Percentiles rank a stretch among this genome's conserved stretches.
These are phyloP conservation scores for Picochlorum sp. DNA, from an alignment of 139 green algal species.

Conservation along the genomic window DNA sequence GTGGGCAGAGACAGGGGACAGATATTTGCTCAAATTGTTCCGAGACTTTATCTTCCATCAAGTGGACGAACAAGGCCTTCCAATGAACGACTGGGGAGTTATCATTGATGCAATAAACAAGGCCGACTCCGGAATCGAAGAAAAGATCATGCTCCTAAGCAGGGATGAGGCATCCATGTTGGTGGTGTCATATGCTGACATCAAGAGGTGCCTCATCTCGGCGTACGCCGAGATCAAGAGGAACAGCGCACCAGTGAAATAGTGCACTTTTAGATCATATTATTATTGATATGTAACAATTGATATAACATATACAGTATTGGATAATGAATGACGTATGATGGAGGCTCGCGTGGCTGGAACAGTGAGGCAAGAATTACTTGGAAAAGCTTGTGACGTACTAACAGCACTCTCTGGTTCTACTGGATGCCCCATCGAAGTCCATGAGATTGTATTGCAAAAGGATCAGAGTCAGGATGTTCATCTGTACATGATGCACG, in stretches of 20 bases:
- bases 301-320: too few relatives aligned
- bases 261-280: too few relatives aligned
- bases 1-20: conserved; percentile 48
- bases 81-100: conserved; percentile 78
- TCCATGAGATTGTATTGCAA: too few relatives aligned
- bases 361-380: too few relatives aligned
- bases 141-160: conserved; percentile 60
- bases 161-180: conserved; percentile 80
- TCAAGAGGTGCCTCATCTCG: conserved; percentile 55
- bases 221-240: conserved; percentile 44
- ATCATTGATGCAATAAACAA: conserved; percentile 85
- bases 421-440: too few relatives aligned
- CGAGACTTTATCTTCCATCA: conserved; percentile 88
- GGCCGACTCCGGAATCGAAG: conserved; percentile 59
- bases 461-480: too few relatives aligned
- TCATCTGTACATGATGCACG: too few relatives aligned
- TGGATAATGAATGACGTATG: too few relatives aligned
- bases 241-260: background rate
- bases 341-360: too few relatives aligned
- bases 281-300: too few relatives aligned
- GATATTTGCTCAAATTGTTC: conserved; percentile 87
- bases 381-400: too few relatives aligned
- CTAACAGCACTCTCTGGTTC: too few relatives aligned
- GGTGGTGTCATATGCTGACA: conserved; percentile 77
- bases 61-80: conserved; percentile 44